These are phyloP conservation scores for Adiantum capillusveneris DNA, from an alignment of 75 land plant species.

Conservation along the genomic window DNA sequence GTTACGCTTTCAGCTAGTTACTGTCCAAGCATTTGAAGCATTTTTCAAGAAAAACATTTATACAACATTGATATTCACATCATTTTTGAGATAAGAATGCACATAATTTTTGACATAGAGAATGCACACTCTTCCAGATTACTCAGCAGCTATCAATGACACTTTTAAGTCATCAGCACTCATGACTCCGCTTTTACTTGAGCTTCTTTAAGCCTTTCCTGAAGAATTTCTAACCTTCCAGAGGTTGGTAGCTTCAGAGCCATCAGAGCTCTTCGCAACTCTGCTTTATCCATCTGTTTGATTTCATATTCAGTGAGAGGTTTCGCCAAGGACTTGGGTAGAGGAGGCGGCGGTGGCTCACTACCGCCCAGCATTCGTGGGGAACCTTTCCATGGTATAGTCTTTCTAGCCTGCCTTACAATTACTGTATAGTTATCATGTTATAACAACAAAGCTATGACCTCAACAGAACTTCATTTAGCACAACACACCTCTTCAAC, in stretches of 20 bases:
- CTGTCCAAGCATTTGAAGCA: too few species aligned
- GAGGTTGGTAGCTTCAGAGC: constrained; percentile 40
- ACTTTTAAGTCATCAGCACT: too few species aligned
- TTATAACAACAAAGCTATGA: too few species aligned
- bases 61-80: too few species aligned
- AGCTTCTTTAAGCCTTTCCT: constrained; percentile 35
- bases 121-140: too few species aligned
- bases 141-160: too few species aligned
- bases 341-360: constrained; percentile 48
- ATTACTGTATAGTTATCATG: not conserved
- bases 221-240: constrained; percentile 32
- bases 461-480: too few species aligned
- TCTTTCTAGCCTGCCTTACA: constrained; percentile 30
- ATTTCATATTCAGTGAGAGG: constrained; percentile 25
- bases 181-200: too few species aligned
- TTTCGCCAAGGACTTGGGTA: constrained; percentile 33
- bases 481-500: constrained; percentile 31
- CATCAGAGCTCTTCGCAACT: constrained; percentile 37
- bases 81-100: too few species aligned
- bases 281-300: constrained; percentile 34
- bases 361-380: constrained; percentile 43
- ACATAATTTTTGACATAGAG: too few species aligned
- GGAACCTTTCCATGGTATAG: constrained; percentile 42
- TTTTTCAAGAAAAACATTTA: too few species aligned
- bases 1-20: too few species aligned